Evolutionary conservation across 176 grass and related monocot genomes (phyloP).

Genomic region (Cocos nucifera): DNA sequence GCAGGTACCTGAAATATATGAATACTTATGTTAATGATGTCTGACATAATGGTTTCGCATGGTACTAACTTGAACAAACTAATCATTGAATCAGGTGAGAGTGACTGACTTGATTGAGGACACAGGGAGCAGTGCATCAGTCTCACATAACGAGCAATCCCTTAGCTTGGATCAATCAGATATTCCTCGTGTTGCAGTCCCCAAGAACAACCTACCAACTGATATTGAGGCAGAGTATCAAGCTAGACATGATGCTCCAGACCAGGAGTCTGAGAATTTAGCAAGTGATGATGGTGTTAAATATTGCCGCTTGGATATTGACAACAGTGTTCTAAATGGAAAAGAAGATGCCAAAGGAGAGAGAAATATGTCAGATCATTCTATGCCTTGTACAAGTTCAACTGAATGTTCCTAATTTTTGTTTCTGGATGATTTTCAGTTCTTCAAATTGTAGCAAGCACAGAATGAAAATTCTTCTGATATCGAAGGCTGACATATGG

Average conservation of each 20-base stretch:
- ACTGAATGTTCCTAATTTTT: not conserved
- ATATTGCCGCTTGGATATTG: constrained; percentile 56
- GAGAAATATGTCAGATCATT: constrained; percentile 25
- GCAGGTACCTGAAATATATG: constrained; percentile 40
- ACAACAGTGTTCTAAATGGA: constrained; percentile 14
- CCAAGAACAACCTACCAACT: constrained; percentile 16
- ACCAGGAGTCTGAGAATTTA: not conserved
- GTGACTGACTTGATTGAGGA: constrained; percentile 57
- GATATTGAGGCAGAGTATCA: constrained; percentile 8
- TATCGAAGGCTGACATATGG: too few species aligned
- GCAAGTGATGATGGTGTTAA: constrained; percentile 64
- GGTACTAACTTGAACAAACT: constrained; percentile 14
- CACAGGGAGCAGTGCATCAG: constrained; percentile 31
- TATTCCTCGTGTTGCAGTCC: constrained; percentile 19
- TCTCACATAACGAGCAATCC: constrained; percentile 41
- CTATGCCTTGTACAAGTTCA: constrained; percentile 18
- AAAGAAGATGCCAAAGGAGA: constrained; percentile 22
- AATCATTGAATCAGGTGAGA: constrained; percentile 50
- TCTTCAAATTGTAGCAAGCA: too few species aligned
- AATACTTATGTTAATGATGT: not conserved
- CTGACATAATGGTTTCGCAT: not conserved
- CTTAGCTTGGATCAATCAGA: constrained; percentile 53
- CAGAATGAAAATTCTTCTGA: too few species aligned
- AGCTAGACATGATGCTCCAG: constrained; percentile 3
- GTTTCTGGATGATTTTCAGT: too few species aligned